Percentiles rank a stretch among this genome's conserved stretches.
Evolutionary conservation across 768 basidiomycete genomes (phyloP).

Genomic region (Mrakia frigida): DNA sequence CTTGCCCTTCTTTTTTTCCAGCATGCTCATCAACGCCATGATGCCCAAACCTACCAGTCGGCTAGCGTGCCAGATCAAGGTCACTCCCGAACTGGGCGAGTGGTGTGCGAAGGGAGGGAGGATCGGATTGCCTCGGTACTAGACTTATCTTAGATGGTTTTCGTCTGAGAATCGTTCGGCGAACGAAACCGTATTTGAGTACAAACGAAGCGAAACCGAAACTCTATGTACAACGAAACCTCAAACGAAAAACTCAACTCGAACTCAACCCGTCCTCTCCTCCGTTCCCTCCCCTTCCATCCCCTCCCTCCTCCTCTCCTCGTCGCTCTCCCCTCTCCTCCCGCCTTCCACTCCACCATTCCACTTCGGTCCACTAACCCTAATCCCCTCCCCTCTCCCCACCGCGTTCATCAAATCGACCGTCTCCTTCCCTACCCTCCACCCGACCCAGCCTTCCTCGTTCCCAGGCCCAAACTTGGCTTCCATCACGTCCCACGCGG

Average conservation of each 20-base stretch:
- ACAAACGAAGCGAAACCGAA: background rate
- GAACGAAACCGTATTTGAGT: too few relatives aligned
- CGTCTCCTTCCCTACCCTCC: constrained; percentile 13
- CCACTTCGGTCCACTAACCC: background rate
- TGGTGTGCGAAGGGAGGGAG: constrained; percentile 26
- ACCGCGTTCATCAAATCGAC: constrained; percentile 9
- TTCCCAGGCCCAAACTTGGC: constrained; percentile 32
- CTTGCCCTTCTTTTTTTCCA: background rate
- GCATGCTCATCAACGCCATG: constrained; percentile 32
- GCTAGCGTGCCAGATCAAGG: constrained; percentile 27
- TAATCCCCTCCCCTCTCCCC: constrained; percentile 1
- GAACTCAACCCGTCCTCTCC: too few relatives aligned
- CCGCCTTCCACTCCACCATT: background rate
- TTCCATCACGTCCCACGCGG: constrained; percentile 15
- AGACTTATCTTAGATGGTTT: too few relatives aligned
- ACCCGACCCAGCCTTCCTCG: constrained; percentile 27
- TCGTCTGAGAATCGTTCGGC: too few relatives aligned
- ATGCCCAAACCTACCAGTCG: constrained; percentile 10
- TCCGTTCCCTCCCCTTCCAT: too few relatives aligned
- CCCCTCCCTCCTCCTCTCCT: too few relatives aligned
- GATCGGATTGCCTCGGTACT: constrained; percentile 28
- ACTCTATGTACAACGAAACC: too few relatives aligned
- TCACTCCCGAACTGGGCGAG: constrained; percentile 6
- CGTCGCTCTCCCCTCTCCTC: background rate
- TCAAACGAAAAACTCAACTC: too few relatives aligned